Evolutionary conservation across 2,329 filamentous ascomycete genomes (phyloP).

Genomic region (Penicillium sp.): DNA sequence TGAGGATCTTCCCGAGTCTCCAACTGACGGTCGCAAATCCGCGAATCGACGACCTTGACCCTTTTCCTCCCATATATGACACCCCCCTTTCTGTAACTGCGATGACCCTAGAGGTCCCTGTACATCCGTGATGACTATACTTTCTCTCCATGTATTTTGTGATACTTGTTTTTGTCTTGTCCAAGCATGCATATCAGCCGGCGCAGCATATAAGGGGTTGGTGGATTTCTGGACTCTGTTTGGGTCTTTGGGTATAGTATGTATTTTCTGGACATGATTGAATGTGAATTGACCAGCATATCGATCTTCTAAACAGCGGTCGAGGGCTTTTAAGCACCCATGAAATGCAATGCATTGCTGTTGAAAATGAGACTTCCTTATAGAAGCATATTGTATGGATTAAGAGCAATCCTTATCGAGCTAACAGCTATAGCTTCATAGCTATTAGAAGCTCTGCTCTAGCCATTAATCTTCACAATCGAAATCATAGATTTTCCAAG

Average conservation of each 20-base stretch:
- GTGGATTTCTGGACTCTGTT: constrained; percentile 6
- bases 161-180: constrained; percentile 15
- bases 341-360: not conserved
- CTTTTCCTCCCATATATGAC: constrained; percentile 14
- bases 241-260: constrained; percentile 17
- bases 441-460: not conserved
- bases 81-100: not conserved
- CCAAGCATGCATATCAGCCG: constrained; percentile 24
- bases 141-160: constrained; percentile 9
- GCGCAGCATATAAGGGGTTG: constrained; percentile 24
- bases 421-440: not conserved
- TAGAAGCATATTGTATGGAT: not conserved
- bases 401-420: not conserved
- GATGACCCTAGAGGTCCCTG: constrained; percentile 4
- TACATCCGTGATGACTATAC: constrained; percentile 22
- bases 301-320: not conserved
- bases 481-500: not conserved
- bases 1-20: constrained; percentile 40
- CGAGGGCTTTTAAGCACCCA: not conserved
- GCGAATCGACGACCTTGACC: constrained; percentile 32
- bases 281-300: constrained; percentile 18
- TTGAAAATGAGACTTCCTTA: not conserved
- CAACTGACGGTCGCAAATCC: constrained; percentile 40
- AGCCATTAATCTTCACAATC: not conserved
- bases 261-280: constrained; percentile 21